Evolutionary conservation across 306 rosid species (phyloP), one percentile per base, ranked within the genome.

Genomic region (Rubus parviflorus): DNA sequence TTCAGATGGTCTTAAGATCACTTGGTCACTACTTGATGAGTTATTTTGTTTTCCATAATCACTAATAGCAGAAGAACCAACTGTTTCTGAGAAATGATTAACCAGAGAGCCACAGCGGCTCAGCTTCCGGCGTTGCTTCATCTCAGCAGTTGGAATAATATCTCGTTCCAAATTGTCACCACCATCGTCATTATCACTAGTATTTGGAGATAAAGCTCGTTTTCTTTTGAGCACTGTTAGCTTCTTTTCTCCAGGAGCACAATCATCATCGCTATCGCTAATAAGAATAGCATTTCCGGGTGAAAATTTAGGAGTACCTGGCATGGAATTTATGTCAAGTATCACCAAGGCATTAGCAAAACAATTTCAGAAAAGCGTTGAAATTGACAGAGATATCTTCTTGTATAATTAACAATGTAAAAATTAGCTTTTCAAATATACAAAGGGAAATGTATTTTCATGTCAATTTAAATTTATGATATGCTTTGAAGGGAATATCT

Each of bases 251-350:
- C 0, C 4, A 4, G 54, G 52, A 11, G 77, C 74, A 68, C 45
- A 37, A 35, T 81, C 85, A 23, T 81, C 87, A 61, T 81, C 82
- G 5, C 82, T 74, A 47, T 67, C 73, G 8, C 40, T 20, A 25
- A 81, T 43, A 8, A 68, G 56, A 81, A 77, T 25, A 25, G 14
- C 0, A 46, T 6, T 22, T 46, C 54, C 64, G 14, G 43, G 6
- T 67, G 83, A 47, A 66, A 38, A 17, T 70, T 72, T 75, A 52
- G 10, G 47, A 66, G 15, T 5, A 58, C 76, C 84, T 83, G 52
- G 23, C 41, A 80, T 48, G 19, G 8, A 68, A 75, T 15, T 20
- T 14, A 23, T 47, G 64, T 47, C 25, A 12, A 53, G 70, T 20
- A 41, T 41, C 14, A 14, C 68, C 11, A 7, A 74, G 51, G 16